Evolutionary conservation across 371 early-diverging fungal genomes (phyloP), one percentile per base, ranked within the genome.

Genomic region (Lichtheimia corymbifera): DNA sequence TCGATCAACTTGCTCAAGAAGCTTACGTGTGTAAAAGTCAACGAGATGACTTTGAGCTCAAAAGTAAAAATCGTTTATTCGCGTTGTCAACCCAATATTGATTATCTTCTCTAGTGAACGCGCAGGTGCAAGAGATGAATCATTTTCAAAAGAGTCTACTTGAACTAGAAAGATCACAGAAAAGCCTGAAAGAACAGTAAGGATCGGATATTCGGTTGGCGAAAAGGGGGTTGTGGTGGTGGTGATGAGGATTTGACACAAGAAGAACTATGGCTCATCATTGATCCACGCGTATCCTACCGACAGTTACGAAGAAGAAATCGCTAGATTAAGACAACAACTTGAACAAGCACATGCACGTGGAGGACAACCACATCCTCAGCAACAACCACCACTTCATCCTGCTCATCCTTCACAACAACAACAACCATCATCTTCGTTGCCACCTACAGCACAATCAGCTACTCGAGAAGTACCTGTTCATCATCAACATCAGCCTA

Each of bases 21-120:
- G 77, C 83, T 12, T 72, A 79, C 50, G 67, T 83, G 25, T 84
- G 67, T 73, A 88, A 87, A 68, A 74, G 82, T 44, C 90, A 92
- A 67, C 76, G 91, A 40, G 93, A 94, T 63, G 94, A 94, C 55
- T 84, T 85, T 64, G 95, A 93, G 68, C 89, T 89, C 62, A 88
- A 91, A 72, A 79, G 92, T 91, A 83, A 71, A 45, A 5, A 17
- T 22, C 5, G 15, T 41, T 52, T 30, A n/a, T 18, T 47, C 22
- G 47, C 47, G 22, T 47, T 22, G 17, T 47, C 18, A 47, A 17
- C 5, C 22, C 15, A 1, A 13, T 20, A 14, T 11, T 27, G 14
- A 47, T 18, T 28, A 20, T 30, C 1, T 27, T 14, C 4, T 3
- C 30, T 70, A 82, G 85, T 88, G 45, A 76, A 64, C 62, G 75